Evolutionary conservation across 371 early-diverging fungal species (phyloP), one percentile per base, ranked within the genome.

Genomic region (Rhizopus sp.): DNA sequence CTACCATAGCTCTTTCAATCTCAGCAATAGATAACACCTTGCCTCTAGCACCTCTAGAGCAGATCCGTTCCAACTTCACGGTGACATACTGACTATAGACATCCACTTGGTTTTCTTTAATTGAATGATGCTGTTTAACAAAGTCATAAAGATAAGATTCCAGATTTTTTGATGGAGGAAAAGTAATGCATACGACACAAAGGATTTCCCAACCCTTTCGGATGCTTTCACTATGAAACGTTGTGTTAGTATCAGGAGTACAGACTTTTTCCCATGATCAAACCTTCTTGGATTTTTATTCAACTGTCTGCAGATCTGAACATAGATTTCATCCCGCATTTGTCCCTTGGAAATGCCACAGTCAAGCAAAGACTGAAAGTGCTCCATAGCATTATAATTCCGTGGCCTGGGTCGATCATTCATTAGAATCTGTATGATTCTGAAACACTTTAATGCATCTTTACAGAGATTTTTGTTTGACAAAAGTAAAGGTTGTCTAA

Each of bases 251-350:
- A 40, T 30, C 15, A 32, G 40, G 7, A 12, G 8, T 15, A 37
- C 13, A 16, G 23, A 15, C 35, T 39, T 6, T 6, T 50, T 6
- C 15, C 23, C 16, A 12, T 47, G 10, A 33, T 67, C 80, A 35
- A 71, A 88, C 88, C 73, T 70, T 59, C 78, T 85, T 1, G 94
- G 94, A 62, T 96, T 95, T 41, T 87, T 75, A 5, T 88, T 86
- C 49, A 94, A 63, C 63, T 96, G 95, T 73, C 95, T 95, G 75
- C 93, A 93, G 23, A 94, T 64, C 77, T 97, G 97, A 8, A 94
- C 94, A 66, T 91, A 95, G 45, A 96, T 91, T 72, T 97, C 98
- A 64, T 97, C 96, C 17, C 96, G 82, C 65, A 98, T 76, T 41
- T 84, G 87, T 23, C 89, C 92, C 33, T 77, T 70, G 12, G 76